Evolutionary conservation across 83 land plant genomes (phyloP).

Genomic region (Thuja plicata): DNA sequence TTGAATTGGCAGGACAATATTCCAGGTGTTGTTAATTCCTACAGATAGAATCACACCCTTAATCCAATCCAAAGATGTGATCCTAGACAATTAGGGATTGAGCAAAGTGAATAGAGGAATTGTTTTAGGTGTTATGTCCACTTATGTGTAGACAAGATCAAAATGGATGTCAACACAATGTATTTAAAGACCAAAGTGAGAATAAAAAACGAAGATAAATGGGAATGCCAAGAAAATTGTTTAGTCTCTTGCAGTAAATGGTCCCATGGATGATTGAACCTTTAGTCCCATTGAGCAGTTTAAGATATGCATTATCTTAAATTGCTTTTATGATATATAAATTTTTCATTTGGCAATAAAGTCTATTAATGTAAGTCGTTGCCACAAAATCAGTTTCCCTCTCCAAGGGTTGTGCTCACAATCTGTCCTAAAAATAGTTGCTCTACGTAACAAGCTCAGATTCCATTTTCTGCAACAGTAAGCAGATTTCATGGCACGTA

Average conservation of each 20-base stretch:
- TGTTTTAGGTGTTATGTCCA: too few relatives aligned
- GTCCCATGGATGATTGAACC: background rate
- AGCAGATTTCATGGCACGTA: background rate
- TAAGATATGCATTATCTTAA: background rate
- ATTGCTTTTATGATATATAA: background rate
- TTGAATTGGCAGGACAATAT: too few relatives aligned
- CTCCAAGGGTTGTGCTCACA: background rate
- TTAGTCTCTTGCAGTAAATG: too few relatives aligned
- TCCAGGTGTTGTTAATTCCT: too few relatives aligned
- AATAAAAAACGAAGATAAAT: too few relatives aligned
- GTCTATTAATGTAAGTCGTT: background rate
- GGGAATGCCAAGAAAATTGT: background rate
- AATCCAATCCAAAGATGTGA: too few relatives aligned
- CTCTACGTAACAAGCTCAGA: background rate
- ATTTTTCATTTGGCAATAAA: background rate
- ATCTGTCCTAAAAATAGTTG: background rate
- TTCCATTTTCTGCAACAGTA: background rate
- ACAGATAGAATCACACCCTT: too few relatives aligned
- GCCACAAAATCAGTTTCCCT: background rate
- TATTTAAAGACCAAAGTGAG: too few relatives aligned
- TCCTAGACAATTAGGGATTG: too few relatives aligned
- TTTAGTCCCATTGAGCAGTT: background rate
- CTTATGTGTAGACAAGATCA: too few relatives aligned
- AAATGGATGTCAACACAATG: too few relatives aligned
- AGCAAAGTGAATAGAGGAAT: too few relatives aligned